These are phyloP conservation scores for Eutrema yunnanense DNA, from an alignment of 345 rosid species.

Conservation along the genomic window DNA sequence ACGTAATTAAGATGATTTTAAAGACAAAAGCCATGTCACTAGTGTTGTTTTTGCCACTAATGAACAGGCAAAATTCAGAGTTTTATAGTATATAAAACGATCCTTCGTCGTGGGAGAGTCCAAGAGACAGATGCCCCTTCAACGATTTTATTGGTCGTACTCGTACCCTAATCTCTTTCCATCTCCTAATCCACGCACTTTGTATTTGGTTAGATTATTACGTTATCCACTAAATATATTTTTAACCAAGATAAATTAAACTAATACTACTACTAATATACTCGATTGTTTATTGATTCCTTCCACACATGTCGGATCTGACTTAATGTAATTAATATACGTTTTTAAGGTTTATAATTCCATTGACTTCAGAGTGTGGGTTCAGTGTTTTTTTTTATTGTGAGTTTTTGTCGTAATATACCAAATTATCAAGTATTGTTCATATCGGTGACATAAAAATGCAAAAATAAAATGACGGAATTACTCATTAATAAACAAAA, in stretches of 20 bases:
- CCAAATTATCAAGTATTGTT: not conserved
- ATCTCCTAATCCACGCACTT: constrained; percentile 25
- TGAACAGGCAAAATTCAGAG: constrained; percentile 10
- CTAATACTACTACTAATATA: not conserved
- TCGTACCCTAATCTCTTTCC: constrained; percentile 8
- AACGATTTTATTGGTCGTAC: constrained; percentile 23
- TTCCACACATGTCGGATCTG: constrained; percentile 28
- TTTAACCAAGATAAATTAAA: not conserved
- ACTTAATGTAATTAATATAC: not conserved
- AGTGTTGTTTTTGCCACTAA: constrained; percentile 11
- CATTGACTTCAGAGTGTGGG: constrained; percentile 18
- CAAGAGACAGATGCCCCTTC: constrained; percentile 40
- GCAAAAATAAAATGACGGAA: not conserved
- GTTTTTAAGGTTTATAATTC: not conserved
- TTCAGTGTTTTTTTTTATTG: not conserved
- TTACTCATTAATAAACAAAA: not conserved
- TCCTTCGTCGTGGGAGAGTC: constrained; percentile 28
- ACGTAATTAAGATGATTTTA: not conserved
- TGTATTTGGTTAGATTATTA: not conserved
- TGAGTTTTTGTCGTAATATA: not conserved
- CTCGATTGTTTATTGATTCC: constrained; percentile 6
- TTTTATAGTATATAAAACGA: not conserved
- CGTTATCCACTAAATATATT: constrained; percentile 16
- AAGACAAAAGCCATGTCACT: not conserved
- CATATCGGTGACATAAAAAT: not conserved